Conservation (phyloP, 148 eudicot species). For the Diospyros lotus region DNA sequence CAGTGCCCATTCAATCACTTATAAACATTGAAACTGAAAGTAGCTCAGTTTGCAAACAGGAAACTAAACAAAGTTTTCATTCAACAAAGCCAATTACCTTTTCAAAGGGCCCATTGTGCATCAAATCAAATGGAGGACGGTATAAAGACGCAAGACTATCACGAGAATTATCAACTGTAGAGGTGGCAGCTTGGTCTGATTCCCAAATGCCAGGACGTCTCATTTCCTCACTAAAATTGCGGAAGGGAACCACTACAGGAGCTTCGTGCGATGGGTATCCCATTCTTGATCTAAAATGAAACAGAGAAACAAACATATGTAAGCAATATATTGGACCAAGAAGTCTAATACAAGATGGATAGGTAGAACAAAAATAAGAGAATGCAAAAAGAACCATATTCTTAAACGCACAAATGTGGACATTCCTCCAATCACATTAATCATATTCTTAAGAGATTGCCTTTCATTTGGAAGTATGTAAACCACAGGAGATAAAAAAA, state of each 20-base stretch:
- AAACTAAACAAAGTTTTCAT: background rate
- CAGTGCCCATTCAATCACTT: background rate
- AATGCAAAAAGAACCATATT: background rate
- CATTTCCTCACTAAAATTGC: conserved; percentile 90
- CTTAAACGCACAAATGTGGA: background rate
- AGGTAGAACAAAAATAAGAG: background rate
- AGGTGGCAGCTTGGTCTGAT: conserved; percentile 62
- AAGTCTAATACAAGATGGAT: background rate
- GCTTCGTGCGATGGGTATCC: conserved; percentile 55
- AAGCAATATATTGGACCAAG: conserved; percentile 2
- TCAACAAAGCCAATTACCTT: conserved; percentile 40
- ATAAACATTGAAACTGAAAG: background rate
- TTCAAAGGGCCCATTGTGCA: conserved; percentile 85
- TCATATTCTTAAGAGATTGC: background rate
- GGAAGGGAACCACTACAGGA: conserved; percentile 72
- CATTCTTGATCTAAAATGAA: conserved; percentile 25
- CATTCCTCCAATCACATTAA: background rate
- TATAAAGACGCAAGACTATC: conserved; percentile 92
- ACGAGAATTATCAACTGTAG: conserved; percentile 51
- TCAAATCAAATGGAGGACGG: conserved; percentile 85
- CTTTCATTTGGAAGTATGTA: background rate
- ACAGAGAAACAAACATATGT: background rate
- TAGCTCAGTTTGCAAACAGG: background rate
- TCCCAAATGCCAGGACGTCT: conserved; percentile 69
- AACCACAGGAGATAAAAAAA: background rate